These are phyloP conservation scores for Xylariomycetidae sp. DNA, from an alignment of 2,329 filamentous ascomycete genomes.

Conservation along the genomic window DNA sequence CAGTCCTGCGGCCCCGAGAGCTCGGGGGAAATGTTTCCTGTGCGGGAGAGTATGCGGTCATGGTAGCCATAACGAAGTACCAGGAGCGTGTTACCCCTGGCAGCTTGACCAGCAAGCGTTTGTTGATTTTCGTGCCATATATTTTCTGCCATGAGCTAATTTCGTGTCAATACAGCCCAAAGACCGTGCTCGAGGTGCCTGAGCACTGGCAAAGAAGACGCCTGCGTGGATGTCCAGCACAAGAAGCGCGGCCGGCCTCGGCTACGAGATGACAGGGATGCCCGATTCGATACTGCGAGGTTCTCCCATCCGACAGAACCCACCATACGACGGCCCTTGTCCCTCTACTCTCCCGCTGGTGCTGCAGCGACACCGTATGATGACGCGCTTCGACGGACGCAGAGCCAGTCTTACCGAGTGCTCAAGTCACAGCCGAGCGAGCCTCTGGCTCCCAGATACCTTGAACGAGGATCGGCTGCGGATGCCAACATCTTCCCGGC, in stretches of 20 bases:
- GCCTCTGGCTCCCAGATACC: slow-evolving; percentile 42
- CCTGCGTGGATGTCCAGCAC: slow-evolving; percentile 78
- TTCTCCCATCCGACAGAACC: slow-evolving; percentile 42
- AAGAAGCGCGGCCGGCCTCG: slow-evolving; percentile 79
- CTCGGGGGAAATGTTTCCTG: no score
- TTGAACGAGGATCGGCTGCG: slow-evolving; percentile 44
- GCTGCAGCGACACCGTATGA: slow-evolving; percentile 41
- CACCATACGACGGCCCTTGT: slow-evolving; percentile 44
- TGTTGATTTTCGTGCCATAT: no score
- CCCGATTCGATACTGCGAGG: slow-evolving; percentile 50
- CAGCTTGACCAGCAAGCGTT: no score
- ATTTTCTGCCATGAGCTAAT: no score
- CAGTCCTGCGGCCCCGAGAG: no score
- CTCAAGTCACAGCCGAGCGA: slow-evolving; percentile 51
- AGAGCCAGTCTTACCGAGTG: slow-evolving; percentile 45
- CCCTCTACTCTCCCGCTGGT: slow-evolving; percentile 44
- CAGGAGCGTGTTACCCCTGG: no score
- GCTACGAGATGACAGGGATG: slow-evolving; percentile 66
- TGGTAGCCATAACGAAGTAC: no score
- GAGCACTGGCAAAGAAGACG: slow-evolving; percentile 73
- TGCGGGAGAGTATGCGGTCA: no score
- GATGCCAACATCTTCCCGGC: slow-evolving; percentile 47
- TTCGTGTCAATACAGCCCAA: slow-evolving; percentile 48
- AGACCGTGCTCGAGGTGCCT: slow-evolving; percentile 74
- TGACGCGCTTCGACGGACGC: slow-evolving; percentile 39